Evolutionary conservation across 108 stramenopile species (phyloP).

Genomic region (Conticribra weissflogii): DNA sequence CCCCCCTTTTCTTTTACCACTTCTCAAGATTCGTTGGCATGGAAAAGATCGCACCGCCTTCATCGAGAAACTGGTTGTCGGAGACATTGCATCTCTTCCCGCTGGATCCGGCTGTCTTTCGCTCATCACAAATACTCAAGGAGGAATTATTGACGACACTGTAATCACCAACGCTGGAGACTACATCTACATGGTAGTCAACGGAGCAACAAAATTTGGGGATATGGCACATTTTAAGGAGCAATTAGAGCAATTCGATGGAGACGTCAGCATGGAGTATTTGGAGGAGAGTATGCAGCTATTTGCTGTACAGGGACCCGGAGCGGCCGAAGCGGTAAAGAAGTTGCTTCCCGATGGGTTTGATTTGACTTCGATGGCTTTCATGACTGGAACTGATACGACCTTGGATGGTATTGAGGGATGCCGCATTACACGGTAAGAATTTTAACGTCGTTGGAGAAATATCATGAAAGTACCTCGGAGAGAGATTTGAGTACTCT

Average conservation of each 20-base stretch:
- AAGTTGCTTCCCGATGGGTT: constrained; percentile 82
- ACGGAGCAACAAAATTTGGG: constrained; percentile 96
- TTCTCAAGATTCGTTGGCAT: constrained; percentile 81
- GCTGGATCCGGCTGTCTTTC: constrained; percentile 76
- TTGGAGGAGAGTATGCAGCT: constrained; percentile 91
- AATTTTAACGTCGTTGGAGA: background rate
- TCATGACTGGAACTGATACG: constrained; percentile 93
- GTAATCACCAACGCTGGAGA: constrained; percentile 95
- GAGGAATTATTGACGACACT: constrained; percentile 98
- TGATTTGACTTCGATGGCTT: constrained; percentile 88
- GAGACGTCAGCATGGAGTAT: constrained; percentile 92
- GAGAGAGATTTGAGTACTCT: too few relatives aligned
- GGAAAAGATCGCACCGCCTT: constrained; percentile 92
- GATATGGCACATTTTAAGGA: constrained; percentile 93
- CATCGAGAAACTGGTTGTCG: constrained; percentile 91
- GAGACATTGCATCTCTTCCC: constrained; percentile 86
- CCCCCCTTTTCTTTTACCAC: background rate
- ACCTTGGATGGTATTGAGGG: constrained; percentile 89
- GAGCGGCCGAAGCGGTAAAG: constrained; percentile 80
- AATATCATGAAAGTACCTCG: too few relatives aligned
- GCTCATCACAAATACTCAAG: constrained; percentile 91
- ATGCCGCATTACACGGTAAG: constrained; percentile 91
- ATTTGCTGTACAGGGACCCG: constrained; percentile 96
- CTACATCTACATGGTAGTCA: constrained; percentile 96
- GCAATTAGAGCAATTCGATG: constrained; percentile 73